Base-by-base conservation (phyloP, 305 asterid species). In the Fraxinus sp. region DNA sequence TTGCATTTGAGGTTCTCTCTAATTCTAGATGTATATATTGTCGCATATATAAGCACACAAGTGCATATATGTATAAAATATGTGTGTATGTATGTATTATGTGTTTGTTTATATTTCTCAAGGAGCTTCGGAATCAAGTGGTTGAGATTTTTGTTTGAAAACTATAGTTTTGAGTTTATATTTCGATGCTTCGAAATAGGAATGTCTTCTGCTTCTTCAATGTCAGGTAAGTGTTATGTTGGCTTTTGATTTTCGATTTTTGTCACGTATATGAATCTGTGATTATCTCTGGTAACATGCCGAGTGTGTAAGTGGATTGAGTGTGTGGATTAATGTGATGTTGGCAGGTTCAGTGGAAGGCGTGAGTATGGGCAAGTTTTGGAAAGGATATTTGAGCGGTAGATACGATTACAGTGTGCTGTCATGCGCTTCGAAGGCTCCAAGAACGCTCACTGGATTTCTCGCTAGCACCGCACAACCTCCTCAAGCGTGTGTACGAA, bases 371-470 rank as follows among this genome's bases (percentile, higher is more conserved):
- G 90, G 93, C 82, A 95, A 92, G 85, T 77, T 91, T 37, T 89
- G 94, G 97, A 93, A 91, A 82, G 92, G 97, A 81, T 93, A 91
- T 46, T 87, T 79, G 89, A 90, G 92, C 80, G 93, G 97, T 36
- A 91, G 87, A 84, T 82, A 84, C 73, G 95, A 92, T 79, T 92
- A 93, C 87, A 89, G 92, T 82, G 89, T 89, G 86, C 80, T 93
- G 24, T 86, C 97, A n/a, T 92, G 97, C 89, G 95, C 96, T 78
- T 91, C 92, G 78, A 92, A 89, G 90, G 93, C 94, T 82, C 97
- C 97, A 26, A 90, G 97, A 86, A 91, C 84, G 77, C 89, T 95
- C 83, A 90, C 94, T 80, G 97, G 97, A 71, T 90, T 88, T 81
- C 93, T 93, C 35, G 97, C 98, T 32, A 93, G 94, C 83, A 95